Conservation (phyloP, 106 monocot species). For the Acanthochlamys bracteata region DNA sequence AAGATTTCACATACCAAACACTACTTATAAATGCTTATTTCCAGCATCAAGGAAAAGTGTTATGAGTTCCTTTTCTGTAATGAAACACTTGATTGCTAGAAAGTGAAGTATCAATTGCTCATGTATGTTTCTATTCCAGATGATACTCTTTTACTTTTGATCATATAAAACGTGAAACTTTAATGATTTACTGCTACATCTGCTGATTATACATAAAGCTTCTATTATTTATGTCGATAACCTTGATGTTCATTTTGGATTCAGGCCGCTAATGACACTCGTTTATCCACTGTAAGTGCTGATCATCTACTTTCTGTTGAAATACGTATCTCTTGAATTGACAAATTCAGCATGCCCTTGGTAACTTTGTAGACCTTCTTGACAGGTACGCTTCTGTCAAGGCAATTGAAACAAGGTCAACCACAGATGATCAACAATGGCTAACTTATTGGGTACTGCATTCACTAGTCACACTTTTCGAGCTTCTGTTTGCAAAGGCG, state of each 20-base stretch:
- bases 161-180: no score
- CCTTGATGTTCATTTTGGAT: background rate
- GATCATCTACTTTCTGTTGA: background rate
- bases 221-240: no score
- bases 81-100: no score
- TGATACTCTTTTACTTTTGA: no score
- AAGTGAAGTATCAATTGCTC: no score
- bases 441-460: conserved; percentile 93
- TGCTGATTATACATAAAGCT: no score
- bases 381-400: conserved; percentile 88
- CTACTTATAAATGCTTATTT: no score
- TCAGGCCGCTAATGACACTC: conserved; percentile 83
- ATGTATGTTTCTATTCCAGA: no score
- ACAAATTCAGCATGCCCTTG: background rate
- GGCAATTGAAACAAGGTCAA: conserved; percentile 88
- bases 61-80: no score
- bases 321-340: background rate
- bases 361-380: background rate
- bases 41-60: no score
- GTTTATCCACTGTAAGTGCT: conserved; percentile 87
- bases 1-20: no score
- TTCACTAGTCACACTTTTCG: conserved; percentile 67
- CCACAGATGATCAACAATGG: conserved; percentile 90
- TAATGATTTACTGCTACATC: no score
- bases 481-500: conserved; percentile 70